These are phyloP conservation scores for Aspergillus unguis DNA, from an alignment of 2,329 filamentous ascomycete species.

Conservation along the genomic window DNA sequence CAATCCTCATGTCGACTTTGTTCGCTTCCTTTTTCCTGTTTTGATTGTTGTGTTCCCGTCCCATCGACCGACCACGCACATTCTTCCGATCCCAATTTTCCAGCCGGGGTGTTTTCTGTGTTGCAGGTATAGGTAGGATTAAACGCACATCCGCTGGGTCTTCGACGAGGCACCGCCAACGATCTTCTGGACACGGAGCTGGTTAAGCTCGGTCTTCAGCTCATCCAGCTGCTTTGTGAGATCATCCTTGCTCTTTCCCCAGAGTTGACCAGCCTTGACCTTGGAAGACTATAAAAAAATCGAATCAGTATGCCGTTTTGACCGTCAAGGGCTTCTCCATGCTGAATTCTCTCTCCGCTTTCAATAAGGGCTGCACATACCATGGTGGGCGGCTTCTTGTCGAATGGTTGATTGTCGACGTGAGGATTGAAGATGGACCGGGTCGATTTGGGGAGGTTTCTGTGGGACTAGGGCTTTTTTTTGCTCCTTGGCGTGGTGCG, in stretches of 20 bases:
- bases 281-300: slow-evolving; percentile 55
- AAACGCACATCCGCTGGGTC: slow-evolving; percentile 91
- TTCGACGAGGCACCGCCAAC: slow-evolving; percentile 87
- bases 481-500: slow-evolving; percentile 28
- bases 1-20: slow-evolving; percentile 2
- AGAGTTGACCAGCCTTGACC: slow-evolving; percentile 96
- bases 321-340: too few species aligned
- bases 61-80: neutral
- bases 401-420: slow-evolving; percentile 47
- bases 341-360: neutral
- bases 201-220: slow-evolving; percentile 92
- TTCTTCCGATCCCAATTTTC: slow-evolving; percentile 1
- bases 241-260: slow-evolving; percentile 99
- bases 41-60: neutral
- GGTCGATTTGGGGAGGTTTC: slow-evolving; percentile 38
- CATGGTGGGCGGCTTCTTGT: slow-evolving; percentile 42
- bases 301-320: slow-evolving; percentile 21
- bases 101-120: slow-evolving; percentile 2
- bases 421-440: slow-evolving; percentile 43
- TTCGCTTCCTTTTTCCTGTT: neutral
- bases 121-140: slow-evolving; percentile 14
- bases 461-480: slow-evolving; percentile 48
- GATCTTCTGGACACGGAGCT: slow-evolving; percentile 98
- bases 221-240: slow-evolving; percentile 91
- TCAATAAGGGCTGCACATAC: slow-evolving; percentile 32